Percentiles rank a stretch among this genome's conserved stretches.
Evolutionary conservation across 192 early-diverging fungal genomes (phyloP).

Genomic region (Backusella parvicylindrica): DNA sequence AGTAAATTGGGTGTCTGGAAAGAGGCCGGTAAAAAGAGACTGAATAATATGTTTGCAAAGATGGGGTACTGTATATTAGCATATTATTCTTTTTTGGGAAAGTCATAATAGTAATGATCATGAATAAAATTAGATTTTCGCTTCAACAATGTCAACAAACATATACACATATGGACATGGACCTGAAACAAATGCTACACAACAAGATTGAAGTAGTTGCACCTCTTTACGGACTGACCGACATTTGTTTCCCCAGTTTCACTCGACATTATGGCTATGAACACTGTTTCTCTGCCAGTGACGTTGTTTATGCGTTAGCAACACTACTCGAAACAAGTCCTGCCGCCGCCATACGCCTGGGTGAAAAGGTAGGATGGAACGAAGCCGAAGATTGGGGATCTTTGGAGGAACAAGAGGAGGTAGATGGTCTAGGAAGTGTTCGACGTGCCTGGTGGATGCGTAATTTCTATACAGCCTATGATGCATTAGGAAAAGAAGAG

Average conservation of each 20-base stretch:
- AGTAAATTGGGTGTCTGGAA: constrained; percentile 88
- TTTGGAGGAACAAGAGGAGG: neutral
- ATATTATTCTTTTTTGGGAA: neutral
- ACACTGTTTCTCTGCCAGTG: constrained; percentile 65
- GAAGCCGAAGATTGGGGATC: constrained; percentile 28
- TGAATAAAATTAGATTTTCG: constrained; percentile 56
- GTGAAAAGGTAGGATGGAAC: constrained; percentile 31
- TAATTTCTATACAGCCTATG: constrained; percentile 89
- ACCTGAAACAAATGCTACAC: constrained; percentile 68
- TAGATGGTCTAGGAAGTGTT: constrained; percentile 6
- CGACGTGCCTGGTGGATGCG: constrained; percentile 55
- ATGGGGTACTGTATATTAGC: constrained; percentile 63
- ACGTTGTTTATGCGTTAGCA: constrained; percentile 76
- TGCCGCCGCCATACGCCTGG: constrained; percentile 33
- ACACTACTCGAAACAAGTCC: constrained; percentile 63
- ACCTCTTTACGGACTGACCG: constrained; percentile 75
- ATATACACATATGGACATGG: constrained; percentile 71
- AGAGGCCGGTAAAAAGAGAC: constrained; percentile 69
- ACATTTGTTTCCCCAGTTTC: constrained; percentile 79
- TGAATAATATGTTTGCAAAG: constrained; percentile 83
- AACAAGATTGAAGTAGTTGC: constrained; percentile 65
- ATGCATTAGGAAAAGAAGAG: constrained; percentile 57
- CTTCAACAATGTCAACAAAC: constrained; percentile 72
- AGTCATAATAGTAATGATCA: no score
- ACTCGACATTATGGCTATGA: constrained; percentile 71